Evolutionary conservation across 2,329 filamentous ascomycete genomes (phyloP).

Genomic region (Fusarium aywerte): DNA sequence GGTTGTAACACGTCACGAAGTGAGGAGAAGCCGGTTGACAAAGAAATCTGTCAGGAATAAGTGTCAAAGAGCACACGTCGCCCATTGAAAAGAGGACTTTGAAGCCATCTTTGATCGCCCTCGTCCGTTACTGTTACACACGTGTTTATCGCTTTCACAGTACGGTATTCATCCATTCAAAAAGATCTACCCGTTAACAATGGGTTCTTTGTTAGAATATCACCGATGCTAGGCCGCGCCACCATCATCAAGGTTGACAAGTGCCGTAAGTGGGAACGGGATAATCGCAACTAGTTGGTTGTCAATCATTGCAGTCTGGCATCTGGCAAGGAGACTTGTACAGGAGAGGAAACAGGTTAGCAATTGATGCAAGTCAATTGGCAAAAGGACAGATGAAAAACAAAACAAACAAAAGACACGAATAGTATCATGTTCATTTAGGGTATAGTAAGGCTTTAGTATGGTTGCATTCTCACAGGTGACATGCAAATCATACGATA

Average conservation of each 20-base stretch:
- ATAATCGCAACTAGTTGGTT: neutral
- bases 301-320: neutral
- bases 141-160: neutral
- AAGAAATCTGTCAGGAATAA: neutral
- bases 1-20: conserved; percentile 23
- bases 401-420: neutral
- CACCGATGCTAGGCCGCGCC: conserved; percentile 36
- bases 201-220: conserved; percentile 5
- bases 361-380: conserved; percentile 16
- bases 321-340: neutral
- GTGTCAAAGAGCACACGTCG: neutral
- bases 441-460: neutral
- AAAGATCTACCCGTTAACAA: conserved; percentile 2
- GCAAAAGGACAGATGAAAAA: neutral
- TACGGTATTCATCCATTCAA: neutral
- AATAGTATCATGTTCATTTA: neutral
- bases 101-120: conserved; percentile 4
- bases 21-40: conserved; percentile 11
- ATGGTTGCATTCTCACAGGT: conserved; percentile 15
- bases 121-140: conserved; percentile 17
- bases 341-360: neutral
- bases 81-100: neutral
- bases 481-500: conserved; percentile 33
- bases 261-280: conserved; percentile 20
- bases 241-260: conserved; percentile 28